Percentiles rank a stretch among this genome's conserved stretches.
Conservation (phyloP, 2,329 filamentous ascomycete genomes). For the Bipolaris oryzae region DNA sequence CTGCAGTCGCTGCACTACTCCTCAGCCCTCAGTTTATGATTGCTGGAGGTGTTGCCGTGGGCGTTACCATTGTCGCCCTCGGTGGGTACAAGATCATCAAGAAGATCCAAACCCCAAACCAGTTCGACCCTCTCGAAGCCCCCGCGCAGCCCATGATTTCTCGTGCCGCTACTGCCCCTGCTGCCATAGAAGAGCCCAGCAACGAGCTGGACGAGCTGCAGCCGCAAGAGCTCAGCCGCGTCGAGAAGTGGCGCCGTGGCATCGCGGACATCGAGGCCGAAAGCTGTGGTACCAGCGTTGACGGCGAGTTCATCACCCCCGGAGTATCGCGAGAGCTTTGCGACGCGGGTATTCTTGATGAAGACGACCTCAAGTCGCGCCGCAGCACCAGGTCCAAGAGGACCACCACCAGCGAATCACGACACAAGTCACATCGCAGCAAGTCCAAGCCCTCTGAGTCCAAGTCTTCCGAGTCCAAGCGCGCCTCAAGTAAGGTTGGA, state of each 20-base stretch:
- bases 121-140: slow-evolving; percentile 45
- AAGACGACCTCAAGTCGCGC: slow-evolving; percentile 54
- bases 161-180: slow-evolving; percentile 14
- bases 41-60: slow-evolving; percentile 83
- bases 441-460: slow-evolving; percentile 6
- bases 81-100: slow-evolving; percentile 98
- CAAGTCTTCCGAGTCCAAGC: slow-evolving; percentile 5
- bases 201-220: slow-evolving; percentile 62
- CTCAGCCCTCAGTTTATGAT: slow-evolving; percentile 94
- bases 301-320: slow-evolving; percentile 70
- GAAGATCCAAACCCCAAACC: slow-evolving; percentile 65
- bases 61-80: slow-evolving; percentile 93
- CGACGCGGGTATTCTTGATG: slow-evolving; percentile 54
- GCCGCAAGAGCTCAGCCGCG: slow-evolving; percentile 61
- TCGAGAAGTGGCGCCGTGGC: slow-evolving; percentile 68
- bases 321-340: slow-evolving; percentile 56
- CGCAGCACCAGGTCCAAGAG: slow-evolving; percentile 32
- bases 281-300: slow-evolving; percentile 65
- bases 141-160: slow-evolving; percentile 20
- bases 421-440: slow-evolving; percentile 38
- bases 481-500: slow-evolving; percentile 7
- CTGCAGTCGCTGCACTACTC: slow-evolving; percentile 83
- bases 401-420: slow-evolving; percentile 26
- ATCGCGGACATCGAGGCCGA: slow-evolving; percentile 63
- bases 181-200: slow-evolving; percentile 19